Evolutionary conservation across 2,329 filamentous ascomycete genomes (phyloP).

Genomic region (Apiospora rasikravindrae): DNA sequence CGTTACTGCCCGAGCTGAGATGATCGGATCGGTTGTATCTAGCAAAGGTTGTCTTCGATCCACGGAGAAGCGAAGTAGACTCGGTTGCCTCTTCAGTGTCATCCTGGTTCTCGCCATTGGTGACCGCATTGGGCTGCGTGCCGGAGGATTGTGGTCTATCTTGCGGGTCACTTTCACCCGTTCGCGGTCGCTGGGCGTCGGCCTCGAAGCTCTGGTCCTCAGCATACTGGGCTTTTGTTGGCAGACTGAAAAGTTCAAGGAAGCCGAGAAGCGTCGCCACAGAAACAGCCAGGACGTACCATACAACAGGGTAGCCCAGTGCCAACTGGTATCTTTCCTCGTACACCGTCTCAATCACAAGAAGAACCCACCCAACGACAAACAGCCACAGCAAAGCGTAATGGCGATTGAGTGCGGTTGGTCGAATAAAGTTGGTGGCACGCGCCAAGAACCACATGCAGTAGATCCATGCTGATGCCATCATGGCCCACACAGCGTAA

Average conservation of each 20-base stretch:
- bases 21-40: constrained; percentile 59
- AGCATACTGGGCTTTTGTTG: constrained; percentile 69
- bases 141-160: constrained; percentile 38
- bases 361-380: constrained; percentile 65
- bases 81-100: constrained; percentile 52
- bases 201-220: constrained; percentile 20
- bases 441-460: constrained; percentile 81
- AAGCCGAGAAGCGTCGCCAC: constrained; percentile 75
- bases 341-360: constrained; percentile 71
- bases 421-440: constrained; percentile 75
- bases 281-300: constrained; percentile 76
- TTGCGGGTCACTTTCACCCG: constrained; percentile 41
- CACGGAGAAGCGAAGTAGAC: constrained; percentile 57
- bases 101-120: constrained; percentile 38
- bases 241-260: constrained; percentile 77
- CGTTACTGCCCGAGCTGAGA: constrained; percentile 33
- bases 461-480: constrained; percentile 68
- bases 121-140: constrained; percentile 20
- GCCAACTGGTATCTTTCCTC: constrained; percentile 56
- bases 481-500: constrained; percentile 86
- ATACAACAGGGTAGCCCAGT: constrained; percentile 74
- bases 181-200: constrained; percentile 49
- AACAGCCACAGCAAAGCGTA: constrained; percentile 86
- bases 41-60: constrained; percentile 36
- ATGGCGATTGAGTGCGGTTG: constrained; percentile 80